Evolutionary conservation across 2,329 filamentous ascomycete species (phyloP).

Genomic region (Canariomyces notabilis): DNA sequence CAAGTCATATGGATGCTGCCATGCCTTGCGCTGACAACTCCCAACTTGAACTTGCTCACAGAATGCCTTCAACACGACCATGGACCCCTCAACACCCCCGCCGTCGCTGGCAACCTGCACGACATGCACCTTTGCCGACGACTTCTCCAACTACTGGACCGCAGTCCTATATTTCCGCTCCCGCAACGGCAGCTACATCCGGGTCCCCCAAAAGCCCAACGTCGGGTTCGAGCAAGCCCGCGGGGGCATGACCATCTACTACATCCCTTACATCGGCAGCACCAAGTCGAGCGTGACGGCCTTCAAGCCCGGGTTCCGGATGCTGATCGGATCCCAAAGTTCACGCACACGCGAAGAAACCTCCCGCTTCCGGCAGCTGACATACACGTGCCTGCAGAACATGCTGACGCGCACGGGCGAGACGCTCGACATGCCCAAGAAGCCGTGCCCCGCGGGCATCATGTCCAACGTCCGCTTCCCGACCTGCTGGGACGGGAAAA

Average conservation of each 20-base stretch:
- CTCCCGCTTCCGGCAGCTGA: constrained; percentile 32
- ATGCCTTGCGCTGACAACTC: not conserved
- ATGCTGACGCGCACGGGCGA: constrained; percentile 37
- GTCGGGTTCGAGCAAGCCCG: constrained; percentile 28
- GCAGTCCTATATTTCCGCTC: constrained; percentile 30
- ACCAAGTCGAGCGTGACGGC: constrained; percentile 34
- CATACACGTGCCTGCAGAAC: constrained; percentile 38
- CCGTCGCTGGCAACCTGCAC: constrained; percentile 26
- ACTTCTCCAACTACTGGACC: constrained; percentile 30
- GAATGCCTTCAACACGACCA: constrained; percentile 37
- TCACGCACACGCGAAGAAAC: constrained; percentile 25
- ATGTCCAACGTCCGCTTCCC: constrained; percentile 40
- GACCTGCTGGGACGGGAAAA: constrained; percentile 56
- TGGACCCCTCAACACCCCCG: constrained; percentile 28
- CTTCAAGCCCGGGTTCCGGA: constrained; percentile 41
- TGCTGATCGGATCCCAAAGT: constrained; percentile 37
- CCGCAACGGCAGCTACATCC: constrained; percentile 31
- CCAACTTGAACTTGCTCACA: not conserved
- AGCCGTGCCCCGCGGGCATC: constrained; percentile 37
- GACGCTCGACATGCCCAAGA: constrained; percentile 35
- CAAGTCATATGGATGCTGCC: not conserved
- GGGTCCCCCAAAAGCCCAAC: constrained; percentile 30
- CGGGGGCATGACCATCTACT: constrained; percentile 34
- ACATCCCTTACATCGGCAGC: constrained; percentile 25
- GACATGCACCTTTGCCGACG: constrained; percentile 31